Conservation (phyloP, 2,329 filamentous ascomycete species). For the Didymella glomerata region DNA sequence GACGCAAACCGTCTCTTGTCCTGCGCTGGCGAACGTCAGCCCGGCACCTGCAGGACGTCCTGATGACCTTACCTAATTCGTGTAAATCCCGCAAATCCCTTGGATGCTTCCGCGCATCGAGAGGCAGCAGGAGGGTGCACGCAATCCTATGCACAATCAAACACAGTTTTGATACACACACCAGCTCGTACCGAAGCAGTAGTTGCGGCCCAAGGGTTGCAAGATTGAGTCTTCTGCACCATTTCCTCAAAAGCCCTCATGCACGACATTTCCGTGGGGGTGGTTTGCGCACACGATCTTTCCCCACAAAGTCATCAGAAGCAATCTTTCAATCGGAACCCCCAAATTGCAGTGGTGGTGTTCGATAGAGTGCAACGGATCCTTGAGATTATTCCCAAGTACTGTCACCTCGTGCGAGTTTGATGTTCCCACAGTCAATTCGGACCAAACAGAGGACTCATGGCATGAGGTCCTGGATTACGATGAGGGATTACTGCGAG, state of each 20-base stretch:
- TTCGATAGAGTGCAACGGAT: neutral
- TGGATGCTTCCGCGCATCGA: conserved; percentile 9
- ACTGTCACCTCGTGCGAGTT: neutral
- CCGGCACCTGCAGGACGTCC: conserved; percentile 16
- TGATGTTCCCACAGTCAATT: neutral
- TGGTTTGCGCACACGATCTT: conserved; percentile 11
- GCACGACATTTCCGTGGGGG: conserved; percentile 9
- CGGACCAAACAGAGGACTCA: neutral
- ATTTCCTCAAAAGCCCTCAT: conserved; percentile 19
- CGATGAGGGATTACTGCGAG: neutral
- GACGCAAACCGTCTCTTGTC: conserved; percentile 19
- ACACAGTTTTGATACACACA: neutral
- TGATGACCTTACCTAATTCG: conserved; percentile 20
- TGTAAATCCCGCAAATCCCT: conserved; percentile 33
- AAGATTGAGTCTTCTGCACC: neutral
- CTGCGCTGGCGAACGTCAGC: conserved; percentile 13
- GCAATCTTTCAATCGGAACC: neutral
- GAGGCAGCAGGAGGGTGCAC: conserved; percentile 6
- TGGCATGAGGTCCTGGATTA: neutral
- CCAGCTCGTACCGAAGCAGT: neutral
- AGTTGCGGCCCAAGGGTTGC: neutral
- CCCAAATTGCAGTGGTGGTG: neutral
- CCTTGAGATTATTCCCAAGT: neutral
- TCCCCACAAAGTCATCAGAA: conserved; percentile 12
- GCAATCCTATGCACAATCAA: conserved; percentile 7